Percentiles rank a stretch among this genome's conserved stretches.
These are phyloP conservation scores for Pseudogymnoascus sp. DNA, from an alignment of 2,329 filamentous ascomycete genomes.

Conservation along the genomic window DNA sequence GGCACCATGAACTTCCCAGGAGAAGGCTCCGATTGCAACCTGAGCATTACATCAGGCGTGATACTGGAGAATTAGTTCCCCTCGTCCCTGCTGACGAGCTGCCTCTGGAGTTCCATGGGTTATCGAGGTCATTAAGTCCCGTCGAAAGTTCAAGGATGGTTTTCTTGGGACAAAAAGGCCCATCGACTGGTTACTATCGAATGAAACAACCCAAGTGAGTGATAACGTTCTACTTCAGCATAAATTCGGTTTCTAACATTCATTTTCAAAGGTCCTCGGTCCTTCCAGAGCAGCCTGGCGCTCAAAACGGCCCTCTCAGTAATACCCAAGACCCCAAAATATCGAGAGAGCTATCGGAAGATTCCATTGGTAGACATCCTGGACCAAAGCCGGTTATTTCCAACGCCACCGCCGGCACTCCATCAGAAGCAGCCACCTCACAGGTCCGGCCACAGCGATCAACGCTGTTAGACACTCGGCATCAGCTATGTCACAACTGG, in stretches of 20 bases:
- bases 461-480: background rate
- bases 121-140: conserved; percentile 36
- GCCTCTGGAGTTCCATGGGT: conserved; percentile 35
- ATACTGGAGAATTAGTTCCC: conserved; percentile 40
- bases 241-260: background rate
- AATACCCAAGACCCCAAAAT: background rate
- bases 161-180: conserved; percentile 29
- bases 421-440: background rate
- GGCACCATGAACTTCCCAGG: background rate
- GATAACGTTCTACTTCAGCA: background rate
- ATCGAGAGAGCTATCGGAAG: background rate
- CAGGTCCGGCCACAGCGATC: background rate
- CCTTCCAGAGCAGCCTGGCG: background rate
- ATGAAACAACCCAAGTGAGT: conserved; percentile 11
- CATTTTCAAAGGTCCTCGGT: background rate
- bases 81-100: conserved; percentile 50
- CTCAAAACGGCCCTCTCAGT: background rate
- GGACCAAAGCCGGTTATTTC: background rate
- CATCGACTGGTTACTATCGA: conserved; percentile 29
- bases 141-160: conserved; percentile 29
- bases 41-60: conserved; percentile 41
- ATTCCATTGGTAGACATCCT: background rate
- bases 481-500: background rate
- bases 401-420: background rate
- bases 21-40: background rate